phyloP scores from a whole-genome alignment of 257 asterid species.

The Solanum rostratum region DNA sequence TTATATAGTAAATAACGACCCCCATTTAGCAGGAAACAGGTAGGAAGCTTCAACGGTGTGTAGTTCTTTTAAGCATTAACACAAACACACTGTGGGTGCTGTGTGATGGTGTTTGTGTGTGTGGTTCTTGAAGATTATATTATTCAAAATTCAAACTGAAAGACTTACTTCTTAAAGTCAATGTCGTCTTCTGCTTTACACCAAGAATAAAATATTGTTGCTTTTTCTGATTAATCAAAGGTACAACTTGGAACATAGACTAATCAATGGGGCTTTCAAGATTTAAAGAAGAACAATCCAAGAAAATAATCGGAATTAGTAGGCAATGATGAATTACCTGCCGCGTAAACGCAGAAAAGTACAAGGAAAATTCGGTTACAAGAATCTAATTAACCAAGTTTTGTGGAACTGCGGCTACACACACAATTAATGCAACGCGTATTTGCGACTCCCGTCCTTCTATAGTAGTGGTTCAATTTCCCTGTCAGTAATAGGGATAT shows the following conservation, averaged over 20 bases:
- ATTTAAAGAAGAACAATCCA: background rate
- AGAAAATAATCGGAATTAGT: background rate
- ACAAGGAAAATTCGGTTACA: conserved; percentile 1
- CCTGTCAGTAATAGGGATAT: too few relatives aligned
- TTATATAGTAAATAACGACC: conserved; percentile 2
- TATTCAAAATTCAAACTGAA: background rate
- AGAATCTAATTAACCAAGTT: background rate
- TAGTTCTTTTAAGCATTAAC: background rate
- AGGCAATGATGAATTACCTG: conserved; percentile 9
- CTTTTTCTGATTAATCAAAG: background rate
- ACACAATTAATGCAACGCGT: background rate
- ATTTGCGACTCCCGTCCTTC: background rate
- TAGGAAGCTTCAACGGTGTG: conserved; percentile 38
- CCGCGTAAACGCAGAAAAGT: conserved; percentile 29
- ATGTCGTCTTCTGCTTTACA: background rate
- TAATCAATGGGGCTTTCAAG: background rate
- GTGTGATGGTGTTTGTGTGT: background rate
- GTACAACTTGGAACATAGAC: background rate
- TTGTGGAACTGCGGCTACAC: background rate
- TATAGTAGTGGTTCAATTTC: too few relatives aligned
- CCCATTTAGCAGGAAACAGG: conserved; percentile 25
- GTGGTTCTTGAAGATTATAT: background rate
- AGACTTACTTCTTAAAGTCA: background rate
- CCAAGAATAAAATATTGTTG: background rate
- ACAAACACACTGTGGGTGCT: background rate